Evolutionary conservation across 208 protist genomes (phyloP), one percentile per base, ranked within the genome.

Genomic region (Vickermania ingenoplastis): DNA sequence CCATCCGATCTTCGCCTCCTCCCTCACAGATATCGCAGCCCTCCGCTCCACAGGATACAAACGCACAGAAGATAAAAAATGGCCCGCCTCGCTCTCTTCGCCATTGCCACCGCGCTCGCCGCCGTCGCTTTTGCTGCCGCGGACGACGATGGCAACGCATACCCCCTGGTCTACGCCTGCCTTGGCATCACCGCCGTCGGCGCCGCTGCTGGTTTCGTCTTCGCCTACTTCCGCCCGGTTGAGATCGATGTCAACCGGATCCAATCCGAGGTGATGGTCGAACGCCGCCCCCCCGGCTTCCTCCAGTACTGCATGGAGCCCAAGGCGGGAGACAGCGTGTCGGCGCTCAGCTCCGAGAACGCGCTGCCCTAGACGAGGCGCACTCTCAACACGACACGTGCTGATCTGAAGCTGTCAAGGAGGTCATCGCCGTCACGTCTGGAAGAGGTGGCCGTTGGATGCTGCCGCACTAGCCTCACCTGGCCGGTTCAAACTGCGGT

Each of bases 151-250:
- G 75, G 77, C 50, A 71, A 79, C 36, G 65, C 81, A 59, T 83
- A 82, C 55, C 75, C 79, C 31, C 69, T 83, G 1, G 65, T 86
- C 45, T 86, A 72, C 71, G 63, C 81, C 57, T 86, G 79, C 66
- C 68, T 86, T 26, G 75, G 75, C 60, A 75, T 86, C 65, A 81
- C 75, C 24, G 65, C 82, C 1, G 73, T 64, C 5, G 74, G 79
- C 45, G 61, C 77, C 61, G 67, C 66, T 48, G 57, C 72, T 27
- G 76, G 64, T 0, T 61, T 83, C 31, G 75, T 67, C 54, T 66
- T 78, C 50, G 80, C 71, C 25, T 76, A 81, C 67, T 75, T 63
- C 57, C 80, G 80, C 36, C 80, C 80, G 2, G 66, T 73, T 45
- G 68, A 81, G 67, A 59, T 86, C 31, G 58, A 80, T 48, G 57